These are phyloP conservation scores for Camellia japonica DNA, from an alignment of 148 eudicot species.

Conservation along the genomic window DNA sequence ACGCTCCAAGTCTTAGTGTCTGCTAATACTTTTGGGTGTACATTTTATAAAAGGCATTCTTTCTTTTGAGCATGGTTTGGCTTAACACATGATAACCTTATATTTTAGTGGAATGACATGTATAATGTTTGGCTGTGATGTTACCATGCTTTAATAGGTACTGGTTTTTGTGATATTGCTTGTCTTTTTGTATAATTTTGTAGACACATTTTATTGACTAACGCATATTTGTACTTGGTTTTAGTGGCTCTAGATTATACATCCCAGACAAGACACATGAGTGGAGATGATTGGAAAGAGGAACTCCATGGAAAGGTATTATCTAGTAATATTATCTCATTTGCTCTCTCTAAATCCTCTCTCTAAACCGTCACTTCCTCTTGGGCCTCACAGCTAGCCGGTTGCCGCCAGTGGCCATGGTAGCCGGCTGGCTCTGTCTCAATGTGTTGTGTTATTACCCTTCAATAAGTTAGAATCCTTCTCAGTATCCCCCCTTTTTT, in stretches of 20 bases:
- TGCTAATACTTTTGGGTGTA: not conserved
- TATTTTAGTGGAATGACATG: not conserved
- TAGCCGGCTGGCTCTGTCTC: no score
- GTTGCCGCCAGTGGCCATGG: no score
- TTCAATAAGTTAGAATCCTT: no score
- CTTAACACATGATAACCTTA: not conserved
- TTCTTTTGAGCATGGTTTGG: not conserved
- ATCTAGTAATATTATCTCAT: not conserved
- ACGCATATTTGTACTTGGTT: not conserved
- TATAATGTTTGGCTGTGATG: not conserved
- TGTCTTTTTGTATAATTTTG: not conserved
- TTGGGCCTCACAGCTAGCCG: no score
- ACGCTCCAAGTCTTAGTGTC: not conserved
- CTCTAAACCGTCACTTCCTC: no score
- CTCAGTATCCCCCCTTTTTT: no score
- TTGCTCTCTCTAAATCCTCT: not conserved
- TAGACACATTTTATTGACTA: not conserved
- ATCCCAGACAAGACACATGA: not conserved
- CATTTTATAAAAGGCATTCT: not conserved
- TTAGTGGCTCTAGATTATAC: slow-evolving; percentile 2
- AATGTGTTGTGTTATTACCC: no score
- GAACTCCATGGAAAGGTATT: slow-evolving; percentile 8
- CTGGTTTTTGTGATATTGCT: not conserved
- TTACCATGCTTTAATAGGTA: not conserved
- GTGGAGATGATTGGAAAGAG: slow-evolving; percentile 20